phyloP scores from a whole-genome alignment of 2,329 filamentous ascomycete species.

The Orbilia javanica region DNA sequence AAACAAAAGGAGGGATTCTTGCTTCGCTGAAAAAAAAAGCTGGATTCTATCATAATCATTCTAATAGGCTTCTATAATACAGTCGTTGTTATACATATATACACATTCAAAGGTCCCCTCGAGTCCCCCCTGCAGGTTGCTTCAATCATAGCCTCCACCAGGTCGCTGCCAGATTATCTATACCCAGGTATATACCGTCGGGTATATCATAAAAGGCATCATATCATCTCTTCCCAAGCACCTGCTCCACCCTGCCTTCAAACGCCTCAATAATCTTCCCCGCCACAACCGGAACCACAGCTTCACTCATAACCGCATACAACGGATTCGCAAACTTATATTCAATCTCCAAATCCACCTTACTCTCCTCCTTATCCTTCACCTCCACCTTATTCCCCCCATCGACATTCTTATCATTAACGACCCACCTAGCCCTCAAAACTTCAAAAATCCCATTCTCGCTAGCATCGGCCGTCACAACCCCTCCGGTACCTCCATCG shows the following conservation, averaged over 20 bases:
- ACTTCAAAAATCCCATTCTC: conserved; percentile 74
- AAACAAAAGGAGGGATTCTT: no score
- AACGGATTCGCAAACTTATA: conserved; percentile 91
- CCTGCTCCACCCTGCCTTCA: conserved; percentile 68
- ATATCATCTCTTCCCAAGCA: conserved; percentile 49
- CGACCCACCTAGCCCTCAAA: conserved; percentile 77
- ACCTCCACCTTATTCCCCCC: conserved; percentile 61
- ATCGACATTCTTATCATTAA: conserved; percentile 65
- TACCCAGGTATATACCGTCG: no score
- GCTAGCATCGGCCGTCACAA: conserved; percentile 64
- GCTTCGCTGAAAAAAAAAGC: background rate
- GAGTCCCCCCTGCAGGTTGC: no score
- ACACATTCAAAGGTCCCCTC: background rate
- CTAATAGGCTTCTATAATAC: conserved; percentile 24
- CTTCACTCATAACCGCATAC: conserved; percentile 83
- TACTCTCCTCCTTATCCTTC: conserved; percentile 63
- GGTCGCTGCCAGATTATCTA: no score
- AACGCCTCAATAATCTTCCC: conserved; percentile 93
- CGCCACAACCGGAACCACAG: conserved; percentile 85
- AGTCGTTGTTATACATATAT: conserved; percentile 17
- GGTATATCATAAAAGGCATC: no score
- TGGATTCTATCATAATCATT: background rate
- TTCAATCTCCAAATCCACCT: conserved; percentile 80
- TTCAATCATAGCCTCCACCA: no score
- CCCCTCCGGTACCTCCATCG: conserved; percentile 65